These are phyloP conservation scores for Schwanniomyces vanrijiae DNA, from an alignment of 805 yeast genomes.

Conservation along the genomic window DNA sequence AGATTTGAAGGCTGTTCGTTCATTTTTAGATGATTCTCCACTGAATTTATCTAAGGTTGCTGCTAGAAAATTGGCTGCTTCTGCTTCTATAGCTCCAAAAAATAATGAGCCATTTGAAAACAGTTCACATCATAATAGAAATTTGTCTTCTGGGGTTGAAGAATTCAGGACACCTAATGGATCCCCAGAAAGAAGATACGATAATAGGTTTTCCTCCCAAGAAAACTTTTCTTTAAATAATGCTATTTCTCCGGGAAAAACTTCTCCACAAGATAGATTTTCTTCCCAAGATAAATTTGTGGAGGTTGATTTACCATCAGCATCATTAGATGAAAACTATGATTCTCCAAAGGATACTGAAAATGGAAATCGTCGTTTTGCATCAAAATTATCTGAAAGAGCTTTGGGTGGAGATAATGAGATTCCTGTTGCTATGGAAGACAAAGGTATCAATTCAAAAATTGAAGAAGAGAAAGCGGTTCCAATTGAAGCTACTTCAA, in stretches of 20 bases:
- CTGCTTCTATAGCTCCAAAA: slow-evolving; percentile 9
- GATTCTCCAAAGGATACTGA: slow-evolving; percentile 1
- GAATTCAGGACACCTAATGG: slow-evolving; percentile 30
- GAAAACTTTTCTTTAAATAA: background rate
- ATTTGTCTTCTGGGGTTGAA: slow-evolving; percentile 36
- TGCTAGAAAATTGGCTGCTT: slow-evolving; percentile 12
- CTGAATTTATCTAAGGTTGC: slow-evolving; percentile 2
- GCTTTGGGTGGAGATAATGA: background rate
- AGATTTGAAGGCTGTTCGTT: slow-evolving; percentile 49
- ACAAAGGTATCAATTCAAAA: background rate
- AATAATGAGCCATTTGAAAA: slow-evolving; percentile 19
- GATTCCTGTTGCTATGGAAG: background rate
- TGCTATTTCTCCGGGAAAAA: background rate
- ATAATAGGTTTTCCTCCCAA: background rate
- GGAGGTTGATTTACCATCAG: slow-evolving; percentile 28
- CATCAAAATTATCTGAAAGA: background rate
- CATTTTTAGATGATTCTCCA: slow-evolving; percentile 24
- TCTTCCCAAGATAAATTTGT: slow-evolving; percentile 22
- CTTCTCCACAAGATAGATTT: slow-evolving; percentile 5
- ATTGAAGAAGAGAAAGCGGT: background rate
- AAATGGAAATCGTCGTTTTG: background rate
- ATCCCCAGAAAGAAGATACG: slow-evolving; percentile 20
- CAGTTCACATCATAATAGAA: slow-evolving; percentile 32
- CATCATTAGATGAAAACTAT: slow-evolving; percentile 13
- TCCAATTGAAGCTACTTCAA: slow-evolving; percentile 2